Evolutionary conservation across 371 early-diverging fungal species (phyloP).

Genomic region (Apophysomyces trapeziformis): DNA sequence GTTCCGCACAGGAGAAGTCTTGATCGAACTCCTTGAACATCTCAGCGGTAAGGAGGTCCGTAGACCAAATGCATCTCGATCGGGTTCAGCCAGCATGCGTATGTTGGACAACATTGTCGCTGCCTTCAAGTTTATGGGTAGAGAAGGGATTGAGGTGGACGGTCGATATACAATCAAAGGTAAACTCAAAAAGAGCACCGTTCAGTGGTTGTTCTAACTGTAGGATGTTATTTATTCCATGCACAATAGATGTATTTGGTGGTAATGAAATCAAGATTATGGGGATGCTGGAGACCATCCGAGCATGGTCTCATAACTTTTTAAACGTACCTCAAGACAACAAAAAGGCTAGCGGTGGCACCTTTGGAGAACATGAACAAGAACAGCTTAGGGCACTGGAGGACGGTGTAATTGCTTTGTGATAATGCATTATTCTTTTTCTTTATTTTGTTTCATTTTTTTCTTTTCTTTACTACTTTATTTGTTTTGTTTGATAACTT

Average conservation of each 20-base stretch:
- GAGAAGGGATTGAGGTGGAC: conserved; percentile 57
- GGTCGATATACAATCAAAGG: conserved; percentile 59
- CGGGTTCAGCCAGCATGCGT: conserved; percentile 31
- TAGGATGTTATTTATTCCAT: neutral
- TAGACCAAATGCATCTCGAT: conserved; percentile 19
- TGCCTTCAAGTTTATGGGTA: conserved; percentile 64
- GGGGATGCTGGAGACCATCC: conserved; percentile 52
- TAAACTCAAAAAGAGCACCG: conserved; percentile 2
- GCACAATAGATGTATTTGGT: conserved; percentile 45
- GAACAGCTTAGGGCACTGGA: conserved; percentile 28
- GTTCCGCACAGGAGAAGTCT: conserved; percentile 52
- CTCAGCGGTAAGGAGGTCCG: conserved; percentile 55
- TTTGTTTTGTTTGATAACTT: conserved; percentile 5
- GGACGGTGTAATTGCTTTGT: conserved; percentile 7
- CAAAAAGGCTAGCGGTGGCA: conserved; percentile 39
- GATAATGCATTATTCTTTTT: neutral
- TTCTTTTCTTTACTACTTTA: neutral
- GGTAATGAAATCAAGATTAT: conserved; percentile 55
- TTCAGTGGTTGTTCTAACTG: neutral
- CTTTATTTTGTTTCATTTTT: neutral
- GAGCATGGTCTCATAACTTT: conserved; percentile 29
- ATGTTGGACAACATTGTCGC: conserved; percentile 55
- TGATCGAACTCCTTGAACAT: conserved; percentile 53
- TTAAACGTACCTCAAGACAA: conserved; percentile 13
- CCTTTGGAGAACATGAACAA: conserved; percentile 35